Percentiles rank a stretch among this genome's conserved stretches.
Conservation (phyloP, 2,329 filamentous ascomycete genomes). For the Chaetomiaceae sp. region DNA sequence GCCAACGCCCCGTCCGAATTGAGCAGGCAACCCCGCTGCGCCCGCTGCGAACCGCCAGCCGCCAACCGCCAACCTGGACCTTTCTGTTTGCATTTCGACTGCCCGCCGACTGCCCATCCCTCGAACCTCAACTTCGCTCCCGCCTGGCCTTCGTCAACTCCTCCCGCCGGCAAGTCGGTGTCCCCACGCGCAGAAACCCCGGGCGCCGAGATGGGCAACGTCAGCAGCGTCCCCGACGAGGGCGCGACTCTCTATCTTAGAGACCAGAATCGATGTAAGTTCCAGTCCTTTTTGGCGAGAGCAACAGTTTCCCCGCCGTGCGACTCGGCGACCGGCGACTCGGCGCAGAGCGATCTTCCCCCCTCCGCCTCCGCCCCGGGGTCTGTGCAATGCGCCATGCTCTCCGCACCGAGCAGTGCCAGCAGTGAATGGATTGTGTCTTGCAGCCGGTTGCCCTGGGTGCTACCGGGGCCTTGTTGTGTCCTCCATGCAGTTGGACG, state of each 20-base stretch:
- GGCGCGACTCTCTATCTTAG: conserved; percentile 74
- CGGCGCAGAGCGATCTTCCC: neutral
- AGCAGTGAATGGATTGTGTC: neutral
- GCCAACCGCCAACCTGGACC: conserved; percentile 15
- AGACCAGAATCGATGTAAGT: conserved; percentile 82
- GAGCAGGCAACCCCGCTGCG: conserved; percentile 20
- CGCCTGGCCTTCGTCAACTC: conserved; percentile 16
- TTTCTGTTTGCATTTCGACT: conserved; percentile 14
- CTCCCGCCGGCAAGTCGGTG: conserved; percentile 12
- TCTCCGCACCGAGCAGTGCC: neutral
- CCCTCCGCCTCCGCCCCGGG: too few species aligned
- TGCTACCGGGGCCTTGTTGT: too few species aligned
- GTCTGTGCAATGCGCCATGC: conserved; percentile 6
- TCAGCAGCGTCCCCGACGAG: conserved; percentile 84
- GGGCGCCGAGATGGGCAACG: conserved; percentile 72
- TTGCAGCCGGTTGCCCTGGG: neutral
- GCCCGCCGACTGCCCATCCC: conserved; percentile 4
- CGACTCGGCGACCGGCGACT: too few species aligned
- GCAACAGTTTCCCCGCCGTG: conserved; percentile 2
- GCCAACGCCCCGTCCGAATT: conserved; percentile 3
- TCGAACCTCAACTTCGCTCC: conserved; percentile 2
- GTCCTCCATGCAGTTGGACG: too few species aligned
- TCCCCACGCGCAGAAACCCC: conserved; percentile 22
- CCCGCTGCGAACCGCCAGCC: conserved; percentile 14
- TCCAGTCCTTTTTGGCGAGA: neutral